Evolutionary conservation across 805 yeast species (phyloP).

Genomic region (Cyberlindnera veronae): DNA sequence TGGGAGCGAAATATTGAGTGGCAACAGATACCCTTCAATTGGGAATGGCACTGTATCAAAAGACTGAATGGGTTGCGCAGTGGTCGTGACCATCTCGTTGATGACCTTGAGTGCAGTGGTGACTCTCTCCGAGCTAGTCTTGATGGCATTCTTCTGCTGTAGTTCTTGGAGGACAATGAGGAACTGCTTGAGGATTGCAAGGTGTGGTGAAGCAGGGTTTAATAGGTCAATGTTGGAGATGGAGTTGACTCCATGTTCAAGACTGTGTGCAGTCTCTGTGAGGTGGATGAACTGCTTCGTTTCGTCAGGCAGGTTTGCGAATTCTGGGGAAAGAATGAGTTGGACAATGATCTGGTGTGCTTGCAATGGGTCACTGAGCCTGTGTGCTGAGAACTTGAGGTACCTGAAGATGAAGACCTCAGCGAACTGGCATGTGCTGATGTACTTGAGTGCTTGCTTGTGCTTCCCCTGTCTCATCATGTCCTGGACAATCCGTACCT

Average conservation of each 20-base stretch:
- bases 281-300: slow-evolving; percentile 8
- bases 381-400: slow-evolving; percentile 10
- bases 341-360: slow-evolving; percentile 13
- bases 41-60: neutral
- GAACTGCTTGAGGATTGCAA: neutral
- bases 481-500: slow-evolving; percentile 2
- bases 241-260: slow-evolving; percentile 14
- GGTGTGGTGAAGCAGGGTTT: neutral
- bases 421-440: neutral
- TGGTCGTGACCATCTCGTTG: neutral
- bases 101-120: neutral
- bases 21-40: neutral
- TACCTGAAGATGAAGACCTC: slow-evolving; percentile 6
- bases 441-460: slow-evolving; percentile 14
- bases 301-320: slow-evolving; percentile 1
- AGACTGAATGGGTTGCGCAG: neutral
- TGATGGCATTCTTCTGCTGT: neutral
- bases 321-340: neutral
- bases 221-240: slow-evolving; percentile 1
- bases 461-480: slow-evolving; percentile 4
- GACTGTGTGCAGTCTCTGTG: slow-evolving; percentile 12
- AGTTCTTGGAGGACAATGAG: slow-evolving; percentile 4
- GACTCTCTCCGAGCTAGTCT: neutral
- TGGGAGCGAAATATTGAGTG: neutral
- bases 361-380: slow-evolving; percentile 9